phyloP scores from a whole-genome alignment of 164 flowering plant species.

The Warburgia ugandensis region DNA sequence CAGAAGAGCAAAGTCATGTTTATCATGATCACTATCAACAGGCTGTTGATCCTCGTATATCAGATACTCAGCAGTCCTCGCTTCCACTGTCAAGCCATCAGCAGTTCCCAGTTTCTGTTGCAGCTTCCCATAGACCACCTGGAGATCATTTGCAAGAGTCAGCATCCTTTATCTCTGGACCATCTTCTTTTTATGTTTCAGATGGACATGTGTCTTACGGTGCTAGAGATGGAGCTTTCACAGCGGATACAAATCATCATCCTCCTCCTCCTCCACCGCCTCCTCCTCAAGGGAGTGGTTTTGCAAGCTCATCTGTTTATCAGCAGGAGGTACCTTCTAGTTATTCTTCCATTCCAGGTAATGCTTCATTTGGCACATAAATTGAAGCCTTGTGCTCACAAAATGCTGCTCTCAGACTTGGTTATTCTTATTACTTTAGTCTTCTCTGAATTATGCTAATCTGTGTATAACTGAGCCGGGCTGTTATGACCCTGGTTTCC shows the following conservation, averaged over 20 bases:
- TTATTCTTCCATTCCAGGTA: slow-evolving; percentile 99
- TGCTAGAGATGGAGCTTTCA: slow-evolving; percentile 40
- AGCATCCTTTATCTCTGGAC: slow-evolving; percentile 28
- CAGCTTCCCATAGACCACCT: slow-evolving; percentile 24
- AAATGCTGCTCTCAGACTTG: slow-evolving; percentile 18
- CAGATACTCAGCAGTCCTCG: too few relatives aligned
- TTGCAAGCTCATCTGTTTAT: slow-evolving; percentile 49
- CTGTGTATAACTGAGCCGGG: too few relatives aligned
- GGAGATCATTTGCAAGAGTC: slow-evolving; percentile 29
- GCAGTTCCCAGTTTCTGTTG: slow-evolving; percentile 33
- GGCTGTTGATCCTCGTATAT: too few relatives aligned
- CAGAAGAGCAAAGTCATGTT: slow-evolving; percentile 37
- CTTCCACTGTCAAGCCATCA: too few relatives aligned
- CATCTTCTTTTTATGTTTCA: slow-evolving; percentile 32
- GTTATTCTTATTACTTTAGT: slow-evolving; percentile 4
- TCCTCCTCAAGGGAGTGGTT: slow-evolving; percentile 30
- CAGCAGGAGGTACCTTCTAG: slow-evolving; percentile 99
- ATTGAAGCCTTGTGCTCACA: slow-evolving; percentile 32
- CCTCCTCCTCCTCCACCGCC: slow-evolving; percentile 23
- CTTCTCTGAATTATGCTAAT: neutral
- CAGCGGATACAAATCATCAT: slow-evolving; percentile 30
- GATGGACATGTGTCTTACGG: slow-evolving; percentile 31
- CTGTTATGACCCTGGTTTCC: too few relatives aligned
- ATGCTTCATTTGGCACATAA: slow-evolving; percentile 38
- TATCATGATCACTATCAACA: slow-evolving; percentile 45